phyloP scores from a whole-genome alignment of 148 eudicot species.

The Rheum nobile region DNA sequence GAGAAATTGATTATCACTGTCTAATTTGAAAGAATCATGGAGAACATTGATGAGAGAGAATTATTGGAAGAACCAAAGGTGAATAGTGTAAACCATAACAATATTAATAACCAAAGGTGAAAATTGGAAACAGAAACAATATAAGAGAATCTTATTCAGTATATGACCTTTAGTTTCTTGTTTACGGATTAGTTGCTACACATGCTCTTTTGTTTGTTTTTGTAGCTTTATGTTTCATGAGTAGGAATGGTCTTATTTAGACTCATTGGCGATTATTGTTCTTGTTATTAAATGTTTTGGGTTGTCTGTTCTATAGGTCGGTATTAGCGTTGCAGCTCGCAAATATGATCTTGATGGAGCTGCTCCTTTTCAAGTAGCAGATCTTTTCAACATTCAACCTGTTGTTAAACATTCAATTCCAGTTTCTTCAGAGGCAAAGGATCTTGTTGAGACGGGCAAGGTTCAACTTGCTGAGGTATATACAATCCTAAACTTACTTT shows the following conservation, averaged over 20 bases:
- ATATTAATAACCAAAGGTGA: no score
- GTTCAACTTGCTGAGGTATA: constrained; percentile 87
- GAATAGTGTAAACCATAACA: no score
- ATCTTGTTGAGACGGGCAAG: constrained; percentile 92
- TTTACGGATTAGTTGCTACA: not conserved
- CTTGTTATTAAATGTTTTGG: not conserved
- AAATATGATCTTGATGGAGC: constrained; percentile 66
- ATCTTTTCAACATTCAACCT: constrained; percentile 76
- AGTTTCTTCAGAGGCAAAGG: constrained; percentile 83
- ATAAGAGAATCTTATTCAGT: no score
- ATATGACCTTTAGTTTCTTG: no score
- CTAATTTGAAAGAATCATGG: no score
- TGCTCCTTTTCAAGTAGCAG: constrained; percentile 67
- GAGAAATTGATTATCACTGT: not conserved
- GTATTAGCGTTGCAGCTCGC: constrained; percentile 67
- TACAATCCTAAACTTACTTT: not conserved
- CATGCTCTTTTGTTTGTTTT: not conserved
- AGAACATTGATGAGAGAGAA: no score
- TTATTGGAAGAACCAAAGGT: no score
- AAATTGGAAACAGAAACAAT: no score
- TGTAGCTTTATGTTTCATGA: not conserved
- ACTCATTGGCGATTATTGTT: not conserved
- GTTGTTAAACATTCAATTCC: constrained; percentile 93
- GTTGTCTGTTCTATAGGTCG: constrained; percentile 46
- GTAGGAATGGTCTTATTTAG: not conserved